Evolutionary conservation across 768 basidiomycete genomes (phyloP).

Genomic region (Leccinum truebloodii): DNA sequence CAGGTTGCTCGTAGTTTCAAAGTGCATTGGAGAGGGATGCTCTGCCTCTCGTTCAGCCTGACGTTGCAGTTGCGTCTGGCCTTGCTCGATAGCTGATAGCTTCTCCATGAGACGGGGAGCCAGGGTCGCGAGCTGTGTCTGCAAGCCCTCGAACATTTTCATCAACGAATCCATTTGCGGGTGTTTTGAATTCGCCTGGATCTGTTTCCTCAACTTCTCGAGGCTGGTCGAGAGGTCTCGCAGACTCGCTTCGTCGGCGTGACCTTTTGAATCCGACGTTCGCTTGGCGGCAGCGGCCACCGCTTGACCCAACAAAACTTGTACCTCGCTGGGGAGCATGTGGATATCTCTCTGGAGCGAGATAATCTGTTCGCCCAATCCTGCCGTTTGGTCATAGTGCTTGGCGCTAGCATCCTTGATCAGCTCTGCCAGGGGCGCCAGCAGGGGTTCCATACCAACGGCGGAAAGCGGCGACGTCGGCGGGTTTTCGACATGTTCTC

Average conservation of each 20-base stretch:
- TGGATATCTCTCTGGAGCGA: slow-evolving; percentile 34
- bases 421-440: slow-evolving; percentile 33
- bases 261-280: background rate
- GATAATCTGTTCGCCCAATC: slow-evolving; percentile 34
- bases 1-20: slow-evolving; percentile 13
- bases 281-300: slow-evolving; percentile 7
- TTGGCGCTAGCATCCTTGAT: slow-evolving; percentile 38
- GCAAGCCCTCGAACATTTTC: slow-evolving; percentile 41
- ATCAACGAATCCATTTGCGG: slow-evolving; percentile 25
- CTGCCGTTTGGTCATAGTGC: slow-evolving; percentile 37
- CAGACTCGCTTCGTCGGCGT: slow-evolving; percentile 2
- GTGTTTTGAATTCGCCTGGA: slow-evolving; percentile 8
- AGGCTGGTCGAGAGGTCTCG: slow-evolving; percentile 15
- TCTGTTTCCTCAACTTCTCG: slow-evolving; percentile 21
- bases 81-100: slow-evolving; percentile 33
- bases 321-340: slow-evolving; percentile 30
- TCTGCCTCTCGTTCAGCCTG: slow-evolving; percentile 14
- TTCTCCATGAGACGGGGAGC: slow-evolving; percentile 39
- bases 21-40: background rate
- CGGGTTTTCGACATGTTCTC: slow-evolving; percentile 19
- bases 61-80: slow-evolving; percentile 20
- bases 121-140: slow-evolving; percentile 39
- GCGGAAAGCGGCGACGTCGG: slow-evolving; percentile 10
- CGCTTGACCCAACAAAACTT: slow-evolving; percentile 13
- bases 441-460: slow-evolving; percentile 14